Evolutionary conservation across 768 basidiomycete genomes (phyloP).

Genomic region (Leccinum boreale): DNA sequence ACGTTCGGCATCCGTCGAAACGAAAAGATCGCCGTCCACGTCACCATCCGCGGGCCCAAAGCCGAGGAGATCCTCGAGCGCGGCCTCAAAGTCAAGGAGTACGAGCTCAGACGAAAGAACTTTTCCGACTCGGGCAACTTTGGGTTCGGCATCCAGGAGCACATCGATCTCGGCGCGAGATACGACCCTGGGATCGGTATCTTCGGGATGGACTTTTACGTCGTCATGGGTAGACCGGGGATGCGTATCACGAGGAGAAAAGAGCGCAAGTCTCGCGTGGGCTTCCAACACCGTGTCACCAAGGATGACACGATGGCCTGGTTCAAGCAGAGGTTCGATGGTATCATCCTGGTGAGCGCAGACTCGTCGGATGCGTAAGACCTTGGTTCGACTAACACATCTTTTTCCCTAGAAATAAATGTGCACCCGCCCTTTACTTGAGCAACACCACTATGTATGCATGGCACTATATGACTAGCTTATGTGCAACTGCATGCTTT

Average conservation of each 20-base stretch:
- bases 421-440: constrained; percentile 1
- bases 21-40: constrained; percentile 99
- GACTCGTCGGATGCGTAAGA: background rate
- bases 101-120: constrained; percentile 95
- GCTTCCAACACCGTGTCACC: constrained; percentile 85
- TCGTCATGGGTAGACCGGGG: constrained; percentile 96
- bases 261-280: constrained; percentile 82
- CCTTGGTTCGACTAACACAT: background rate
- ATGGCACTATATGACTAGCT: constrained; percentile 24
- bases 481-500: constrained; percentile 24
- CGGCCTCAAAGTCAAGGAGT: constrained; percentile 99
- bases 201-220: constrained; percentile 99
- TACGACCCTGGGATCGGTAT: constrained; percentile 99
- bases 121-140: constrained; percentile 99
- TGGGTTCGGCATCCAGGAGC: constrained; percentile 98
- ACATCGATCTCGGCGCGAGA: constrained; percentile 97
- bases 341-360: constrained; percentile 82
- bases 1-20: constrained; percentile 99
- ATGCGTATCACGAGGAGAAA: constrained; percentile 88
- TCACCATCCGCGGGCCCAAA: constrained; percentile 98
- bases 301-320: constrained; percentile 96
- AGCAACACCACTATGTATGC: constrained; percentile 17
- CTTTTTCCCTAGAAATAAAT: constrained; percentile 24
- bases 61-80: constrained; percentile 99
- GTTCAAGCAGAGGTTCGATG: constrained; percentile 99